These are phyloP conservation scores for Dipteronia sinensis DNA, from an alignment of 345 rosid species.

Conservation along the genomic window DNA sequence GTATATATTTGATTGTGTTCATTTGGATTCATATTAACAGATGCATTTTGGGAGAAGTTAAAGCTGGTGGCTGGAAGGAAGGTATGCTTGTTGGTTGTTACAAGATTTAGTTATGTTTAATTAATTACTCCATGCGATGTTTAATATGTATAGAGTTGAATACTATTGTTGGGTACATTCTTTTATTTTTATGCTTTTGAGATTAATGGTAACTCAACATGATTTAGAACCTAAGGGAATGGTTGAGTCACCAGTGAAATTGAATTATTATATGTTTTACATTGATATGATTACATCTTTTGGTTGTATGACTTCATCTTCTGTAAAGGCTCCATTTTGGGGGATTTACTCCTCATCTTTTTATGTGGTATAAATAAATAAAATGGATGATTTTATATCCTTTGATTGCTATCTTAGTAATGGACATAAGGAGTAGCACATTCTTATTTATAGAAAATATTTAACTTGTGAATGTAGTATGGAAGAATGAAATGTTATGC, in stretches of 20 bases:
- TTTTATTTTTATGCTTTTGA: not conserved
- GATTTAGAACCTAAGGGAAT: not conserved
- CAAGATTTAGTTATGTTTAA: not conserved
- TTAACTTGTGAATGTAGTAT: no score
- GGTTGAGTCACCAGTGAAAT: not conserved
- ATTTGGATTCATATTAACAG: slow-evolving; percentile 40
- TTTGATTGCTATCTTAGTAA: not conserved
- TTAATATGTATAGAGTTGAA: not conserved
- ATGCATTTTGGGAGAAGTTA: slow-evolving; percentile 83
- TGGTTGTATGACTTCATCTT: not conserved
- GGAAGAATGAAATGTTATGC: no score
- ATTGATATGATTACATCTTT: not conserved
- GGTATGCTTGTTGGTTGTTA: slow-evolving; percentile 42
- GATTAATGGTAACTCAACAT: not conserved
- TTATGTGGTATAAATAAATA: not conserved
- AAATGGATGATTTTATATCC: not conserved
- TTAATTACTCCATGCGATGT: not conserved
- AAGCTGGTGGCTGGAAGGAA: slow-evolving; percentile 57
- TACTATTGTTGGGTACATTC: not conserved
- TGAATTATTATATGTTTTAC: not conserved
- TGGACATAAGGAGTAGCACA: no score
- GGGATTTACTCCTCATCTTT: not conserved
- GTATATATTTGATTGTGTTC: not conserved
- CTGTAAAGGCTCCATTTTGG: not conserved
- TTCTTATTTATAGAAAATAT: no score